A percentile compares a stretch with the other conserved stretches of the same genome.
Evolutionary conservation across 176 grass and related monocot genomes (phyloP).

Genomic region (Saccharum spontaneum): DNA sequence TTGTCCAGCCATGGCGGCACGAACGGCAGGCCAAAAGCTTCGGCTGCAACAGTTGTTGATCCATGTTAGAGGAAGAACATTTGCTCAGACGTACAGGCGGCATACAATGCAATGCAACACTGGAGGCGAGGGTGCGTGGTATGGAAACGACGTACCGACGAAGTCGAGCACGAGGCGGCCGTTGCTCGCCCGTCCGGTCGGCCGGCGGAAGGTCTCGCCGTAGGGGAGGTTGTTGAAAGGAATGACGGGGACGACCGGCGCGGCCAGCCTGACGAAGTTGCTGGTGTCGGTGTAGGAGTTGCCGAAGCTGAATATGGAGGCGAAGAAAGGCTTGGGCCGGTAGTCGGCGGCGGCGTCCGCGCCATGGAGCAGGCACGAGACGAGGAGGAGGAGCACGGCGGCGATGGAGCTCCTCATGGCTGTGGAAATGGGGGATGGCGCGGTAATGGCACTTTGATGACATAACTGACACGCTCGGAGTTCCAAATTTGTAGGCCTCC

Average conservation of each 20-base stretch:
- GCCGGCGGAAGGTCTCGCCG: not conserved
- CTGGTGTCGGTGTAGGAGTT: constrained; percentile 69
- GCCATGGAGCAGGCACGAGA: too few species aligned
- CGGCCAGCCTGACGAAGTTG: constrained; percentile 39
- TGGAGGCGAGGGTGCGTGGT: too few species aligned
- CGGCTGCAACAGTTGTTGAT: constrained; percentile 13
- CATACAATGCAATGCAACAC: too few species aligned
- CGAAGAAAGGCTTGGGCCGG: too few species aligned
- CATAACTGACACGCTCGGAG: too few species aligned
- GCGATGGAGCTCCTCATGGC: too few species aligned
- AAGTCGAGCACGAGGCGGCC: constrained; percentile 65
- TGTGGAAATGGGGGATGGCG: too few species aligned
- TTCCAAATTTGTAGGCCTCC: too few species aligned
- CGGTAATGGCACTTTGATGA: too few species aligned
- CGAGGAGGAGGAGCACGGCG: too few species aligned
- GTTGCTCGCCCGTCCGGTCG: constrained; percentile 21
- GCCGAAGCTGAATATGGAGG: constrained; percentile 57
- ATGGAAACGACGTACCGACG: constrained; percentile 24
- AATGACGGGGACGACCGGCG: constrained; percentile 7
- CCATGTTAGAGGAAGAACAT: not conserved
- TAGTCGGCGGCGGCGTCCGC: too few species aligned
- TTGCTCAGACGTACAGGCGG: not conserved
- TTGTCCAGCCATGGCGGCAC: not conserved
- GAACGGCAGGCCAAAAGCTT: constrained; percentile 24
- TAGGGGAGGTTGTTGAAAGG: constrained; percentile 35